Percentiles rank a stretch among this genome's conserved stretches.
Evolutionary conservation across 1,139 yeast species (phyloP).

Genomic region (Saccharomyces hybrid): DNA sequence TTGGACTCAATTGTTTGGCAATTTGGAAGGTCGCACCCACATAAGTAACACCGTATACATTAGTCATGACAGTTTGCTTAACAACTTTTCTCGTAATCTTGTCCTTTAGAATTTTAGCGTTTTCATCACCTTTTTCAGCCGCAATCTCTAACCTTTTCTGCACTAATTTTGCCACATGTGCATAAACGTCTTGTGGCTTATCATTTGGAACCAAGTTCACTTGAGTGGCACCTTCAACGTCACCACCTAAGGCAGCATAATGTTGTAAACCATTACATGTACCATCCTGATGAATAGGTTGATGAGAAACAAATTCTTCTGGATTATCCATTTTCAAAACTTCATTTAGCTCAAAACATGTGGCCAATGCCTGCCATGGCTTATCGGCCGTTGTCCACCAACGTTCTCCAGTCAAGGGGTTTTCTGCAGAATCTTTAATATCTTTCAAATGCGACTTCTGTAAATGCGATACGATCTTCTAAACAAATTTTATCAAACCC

Average conservation of each 20-base stretch:
- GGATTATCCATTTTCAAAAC: conserved; percentile 73
- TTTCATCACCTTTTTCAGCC: conserved; percentile 46
- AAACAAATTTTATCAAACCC: conserved; percentile 83
- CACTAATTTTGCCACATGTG: conserved; percentile 74
- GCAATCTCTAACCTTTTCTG: conserved; percentile 49
- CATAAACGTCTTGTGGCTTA: conserved; percentile 85
- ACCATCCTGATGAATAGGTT: conserved; percentile 96
- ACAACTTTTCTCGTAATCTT: conserved; percentile 79
- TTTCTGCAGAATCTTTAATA: conserved; percentile 56
- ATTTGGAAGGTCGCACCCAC: conserved; percentile 91
- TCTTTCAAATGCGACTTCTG: conserved; percentile 61
- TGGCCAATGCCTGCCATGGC: conserved; percentile 92
- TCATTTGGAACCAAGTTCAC: conserved; percentile 80
- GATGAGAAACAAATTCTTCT: conserved; percentile 61
- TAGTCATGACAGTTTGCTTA: conserved; percentile 97
- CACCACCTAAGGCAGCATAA: conserved; percentile 97
- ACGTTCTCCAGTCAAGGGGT: conserved; percentile 53
- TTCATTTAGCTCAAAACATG: conserved; percentile 69
- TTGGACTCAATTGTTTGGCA: conserved; percentile 49
- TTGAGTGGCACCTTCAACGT: conserved; percentile 85
- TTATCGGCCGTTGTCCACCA: conserved; percentile 90
- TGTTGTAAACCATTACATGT: conserved; percentile 97
- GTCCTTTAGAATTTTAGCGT: conserved; percentile 38
- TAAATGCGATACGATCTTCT: conserved; percentile 63
- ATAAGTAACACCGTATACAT: conserved; percentile 94